phyloP scores from a whole-genome alignment of 495 filamentous ascomycete genomes.

The Penicillium argentinense region DNA sequence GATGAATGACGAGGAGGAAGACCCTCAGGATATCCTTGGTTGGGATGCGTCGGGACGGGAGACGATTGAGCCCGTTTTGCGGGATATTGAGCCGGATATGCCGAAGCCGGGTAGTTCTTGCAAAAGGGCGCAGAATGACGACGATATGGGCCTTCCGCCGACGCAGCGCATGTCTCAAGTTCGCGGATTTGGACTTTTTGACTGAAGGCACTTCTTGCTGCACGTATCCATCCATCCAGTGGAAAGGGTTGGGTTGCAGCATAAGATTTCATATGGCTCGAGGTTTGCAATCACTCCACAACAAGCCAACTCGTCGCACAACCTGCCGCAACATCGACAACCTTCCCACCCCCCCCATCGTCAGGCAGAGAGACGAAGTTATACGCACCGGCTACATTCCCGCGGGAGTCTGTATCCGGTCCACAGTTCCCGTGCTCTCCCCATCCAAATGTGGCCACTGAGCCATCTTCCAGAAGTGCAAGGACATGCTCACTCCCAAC shows the following conservation, averaged over 20 bases:
- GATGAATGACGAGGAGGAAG: conserved; percentile 62
- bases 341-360: conserved; percentile 21
- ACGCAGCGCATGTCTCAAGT: conserved; percentile 54
- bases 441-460: conserved; percentile 84
- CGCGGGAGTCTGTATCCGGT: conserved; percentile 54
- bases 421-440: conserved; percentile 98
- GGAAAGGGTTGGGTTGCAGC: not conserved
- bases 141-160: conserved; percentile 46
- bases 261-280: not conserved
- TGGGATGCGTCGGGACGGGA: conserved; percentile 72
- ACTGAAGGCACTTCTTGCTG: conserved; percentile 21
- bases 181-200: conserved; percentile 46
- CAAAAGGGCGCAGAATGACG: conserved; percentile 22
- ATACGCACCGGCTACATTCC: conserved; percentile 64
- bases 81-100: conserved; percentile 25
- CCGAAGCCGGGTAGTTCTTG: conserved; percentile 12
- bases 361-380: conserved; percentile 57
- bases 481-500: conserved; percentile 87
- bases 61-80: conserved; percentile 34
- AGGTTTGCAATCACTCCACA: conserved; percentile 30
- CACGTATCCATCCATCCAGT: not conserved
- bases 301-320: conserved; percentile 88
- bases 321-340: conserved; percentile 68
- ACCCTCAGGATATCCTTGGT: conserved; percentile 70
- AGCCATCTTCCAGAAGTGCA: conserved; percentile 59